Base-by-base conservation (phyloP, 2,329 filamentous ascomycete genomes). In the Elsinoe necatrix region DNA sequence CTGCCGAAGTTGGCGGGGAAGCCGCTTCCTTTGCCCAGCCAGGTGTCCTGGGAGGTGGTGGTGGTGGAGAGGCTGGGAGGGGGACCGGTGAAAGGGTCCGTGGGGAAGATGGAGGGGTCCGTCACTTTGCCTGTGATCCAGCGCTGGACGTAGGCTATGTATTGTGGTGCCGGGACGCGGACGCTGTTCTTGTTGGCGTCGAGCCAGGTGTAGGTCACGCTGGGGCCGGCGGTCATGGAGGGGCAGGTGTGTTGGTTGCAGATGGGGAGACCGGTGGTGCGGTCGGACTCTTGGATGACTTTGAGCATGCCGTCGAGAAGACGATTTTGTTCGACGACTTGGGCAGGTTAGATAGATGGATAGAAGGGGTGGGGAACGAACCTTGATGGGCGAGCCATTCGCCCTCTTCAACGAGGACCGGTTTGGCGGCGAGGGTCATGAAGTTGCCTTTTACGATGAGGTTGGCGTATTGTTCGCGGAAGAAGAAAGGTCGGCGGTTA, bases 111-210 rank as follows among this genome's bases (percentile, higher is more conserved):
- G 68, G 81, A 80, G 51, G 83, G 83, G 69, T 97, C 91, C 65
- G 93, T 89, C 62, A 95, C 89, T 75, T 97, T 97, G 73, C 90
- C 89, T 27, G 89, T 87, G 69, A 97, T 95, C 91, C 92, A 97
- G 67, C 92, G 89, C 74, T 96, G 91, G 70, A 97, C 95, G 23
- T 95, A 83, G 63, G 89, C 89, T 74, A 96, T 93, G 74, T 97
- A 97, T 71, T 95, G 90, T 60, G 85, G 85, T 5, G 92, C 92
- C 2, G 92, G 90, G 41, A 97, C 86, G 72, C 95, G 92, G 62
- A 95, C 90, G 9, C 92, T 90, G 68, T 89, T 85, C 64, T 86
- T 84, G 65, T 88, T 85, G 62, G 85, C 85, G 72, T 96, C 95
- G 56, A 97, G 81, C 92, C 92, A 97, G 50, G 91, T 96, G 71